phyloP scores from a whole-genome alignment of 306 rosid genomes.

The Quercus wislizeni region DNA sequence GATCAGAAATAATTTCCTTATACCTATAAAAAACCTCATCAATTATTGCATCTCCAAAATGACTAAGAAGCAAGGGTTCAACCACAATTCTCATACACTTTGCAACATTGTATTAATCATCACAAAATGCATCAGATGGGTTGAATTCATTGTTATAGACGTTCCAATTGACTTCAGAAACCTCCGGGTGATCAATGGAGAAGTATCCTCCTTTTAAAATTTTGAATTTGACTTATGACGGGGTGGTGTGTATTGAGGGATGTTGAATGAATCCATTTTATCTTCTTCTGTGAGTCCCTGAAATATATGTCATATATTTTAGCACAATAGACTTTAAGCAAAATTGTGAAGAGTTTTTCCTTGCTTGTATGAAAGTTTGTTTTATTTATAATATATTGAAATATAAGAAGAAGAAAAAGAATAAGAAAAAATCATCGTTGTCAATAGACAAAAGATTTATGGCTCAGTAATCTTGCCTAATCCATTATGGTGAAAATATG shows the following conservation, averaged over 20 bases:
- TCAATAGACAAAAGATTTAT: too few relatives aligned
- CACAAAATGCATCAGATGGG: background rate
- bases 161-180: conserved; percentile 34
- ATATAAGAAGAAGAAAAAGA: background rate
- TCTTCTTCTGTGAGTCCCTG: conserved; percentile 45
- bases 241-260: conserved; percentile 52
- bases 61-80: conserved; percentile 37
- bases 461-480: too few relatives aligned
- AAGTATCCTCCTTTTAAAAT: conserved; percentile 49
- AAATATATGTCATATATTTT: background rate
- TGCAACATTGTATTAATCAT: conserved; percentile 28
- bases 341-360: background rate
- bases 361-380: too few relatives aligned
- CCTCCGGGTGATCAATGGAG: conserved; percentile 20
- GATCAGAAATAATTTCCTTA: conserved; percentile 20
- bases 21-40: conserved; percentile 34
- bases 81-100: conserved; percentile 46
- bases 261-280: conserved; percentile 47
- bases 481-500: too few relatives aligned
- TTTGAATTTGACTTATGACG: conserved; percentile 42
- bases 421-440: too few relatives aligned
- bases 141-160: conserved; percentile 7
- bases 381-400: too few relatives aligned
- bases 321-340: background rate
- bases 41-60: conserved; percentile 45